Evolutionary conservation across 306 rosid species (phyloP).

Genomic region (Rubus idaeus): DNA sequence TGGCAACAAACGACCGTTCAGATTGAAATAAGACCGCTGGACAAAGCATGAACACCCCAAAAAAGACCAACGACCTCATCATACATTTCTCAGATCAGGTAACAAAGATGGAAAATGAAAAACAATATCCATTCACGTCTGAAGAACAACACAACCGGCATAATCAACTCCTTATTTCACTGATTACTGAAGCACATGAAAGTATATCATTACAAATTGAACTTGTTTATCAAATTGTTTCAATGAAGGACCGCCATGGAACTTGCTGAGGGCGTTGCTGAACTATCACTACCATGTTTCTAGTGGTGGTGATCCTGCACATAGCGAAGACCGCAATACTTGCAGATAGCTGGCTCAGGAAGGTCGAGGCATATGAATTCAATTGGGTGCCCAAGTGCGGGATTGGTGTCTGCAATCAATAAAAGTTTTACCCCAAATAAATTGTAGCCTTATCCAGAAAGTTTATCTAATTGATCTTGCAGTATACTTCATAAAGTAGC

Average conservation of each 20-base stretch:
- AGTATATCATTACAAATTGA: constrained; percentile 31
- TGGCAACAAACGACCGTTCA: not conserved
- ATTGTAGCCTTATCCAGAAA: not conserved
- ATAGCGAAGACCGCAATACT: constrained; percentile 84
- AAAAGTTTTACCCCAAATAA: constrained; percentile 13
- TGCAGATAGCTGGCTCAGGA: constrained; percentile 81
- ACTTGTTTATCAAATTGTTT: constrained; percentile 21
- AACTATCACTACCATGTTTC: constrained; percentile 15
- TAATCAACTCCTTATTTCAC: constrained; percentile 49
- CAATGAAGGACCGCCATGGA: constrained; percentile 23
- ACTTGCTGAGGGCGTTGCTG: constrained; percentile 12
- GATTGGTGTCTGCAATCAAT: constrained; percentile 60
- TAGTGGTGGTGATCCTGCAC: constrained; percentile 85
- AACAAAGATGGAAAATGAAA: not conserved
- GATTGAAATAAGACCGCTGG: too few relatives aligned
- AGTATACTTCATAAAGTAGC: not conserved
- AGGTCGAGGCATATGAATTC: constrained; percentile 86
- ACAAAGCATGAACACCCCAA: too few relatives aligned
- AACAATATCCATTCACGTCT: constrained; percentile 7
- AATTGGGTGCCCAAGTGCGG: constrained; percentile 91
- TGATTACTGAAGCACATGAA: constrained; percentile 18
- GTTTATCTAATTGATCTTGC: not conserved
- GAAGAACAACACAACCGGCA: constrained; percentile 25
- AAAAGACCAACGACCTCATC: not conserved
- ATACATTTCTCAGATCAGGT: not conserved